These are phyloP conservation scores for Cystofilobasidium ferigula DNA, from an alignment of 768 basidiomycete species.

Conservation along the genomic window DNA sequence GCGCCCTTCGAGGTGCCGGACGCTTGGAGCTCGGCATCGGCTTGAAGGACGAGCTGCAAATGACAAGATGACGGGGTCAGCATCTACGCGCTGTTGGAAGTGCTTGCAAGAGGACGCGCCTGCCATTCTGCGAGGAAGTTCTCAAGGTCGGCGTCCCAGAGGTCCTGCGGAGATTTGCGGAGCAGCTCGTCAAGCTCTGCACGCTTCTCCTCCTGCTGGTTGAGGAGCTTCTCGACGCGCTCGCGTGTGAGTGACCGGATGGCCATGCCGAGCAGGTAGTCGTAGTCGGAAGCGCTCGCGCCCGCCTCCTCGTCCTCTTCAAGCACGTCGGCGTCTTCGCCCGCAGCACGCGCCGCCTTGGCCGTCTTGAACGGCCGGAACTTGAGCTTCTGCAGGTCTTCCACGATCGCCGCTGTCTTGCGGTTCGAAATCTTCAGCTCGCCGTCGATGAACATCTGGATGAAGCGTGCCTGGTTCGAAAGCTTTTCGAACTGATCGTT, in stretches of 20 bases:
- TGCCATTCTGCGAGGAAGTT: slow-evolving; percentile 72
- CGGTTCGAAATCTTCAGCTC: slow-evolving; percentile 72
- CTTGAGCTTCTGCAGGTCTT: slow-evolving; percentile 65
- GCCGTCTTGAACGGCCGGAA: slow-evolving; percentile 89
- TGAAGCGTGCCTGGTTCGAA: slow-evolving; percentile 89
- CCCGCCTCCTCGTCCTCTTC: slow-evolving; percentile 45
- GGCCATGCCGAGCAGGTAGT: slow-evolving; percentile 88
- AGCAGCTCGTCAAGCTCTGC: slow-evolving; percentile 65
- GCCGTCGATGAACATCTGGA: slow-evolving; percentile 86
- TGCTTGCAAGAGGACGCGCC: slow-evolving; percentile 43
- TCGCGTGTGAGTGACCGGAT: slow-evolving; percentile 92
- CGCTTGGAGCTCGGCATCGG: slow-evolving; percentile 42
- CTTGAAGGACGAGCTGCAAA: slow-evolving; percentile 41
- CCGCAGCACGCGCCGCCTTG: slow-evolving; percentile 53
- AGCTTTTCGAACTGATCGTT: slow-evolving; percentile 70
- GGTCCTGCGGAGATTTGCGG: slow-evolving; percentile 60
- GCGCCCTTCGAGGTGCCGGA: background rate
- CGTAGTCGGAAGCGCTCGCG: slow-evolving; percentile 57
- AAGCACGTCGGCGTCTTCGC: slow-evolving; percentile 47
- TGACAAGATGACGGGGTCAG: background rate
- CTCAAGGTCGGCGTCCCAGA: slow-evolving; percentile 88
- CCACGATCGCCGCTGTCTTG: slow-evolving; percentile 75
- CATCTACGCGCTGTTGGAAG: background rate
- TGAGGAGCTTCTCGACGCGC: slow-evolving; percentile 75
- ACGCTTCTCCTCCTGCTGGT: slow-evolving; percentile 73